Evolutionary conservation across 2,329 filamentous ascomycete genomes (phyloP).

Genomic region (Reticulascus tulasneorum): DNA sequence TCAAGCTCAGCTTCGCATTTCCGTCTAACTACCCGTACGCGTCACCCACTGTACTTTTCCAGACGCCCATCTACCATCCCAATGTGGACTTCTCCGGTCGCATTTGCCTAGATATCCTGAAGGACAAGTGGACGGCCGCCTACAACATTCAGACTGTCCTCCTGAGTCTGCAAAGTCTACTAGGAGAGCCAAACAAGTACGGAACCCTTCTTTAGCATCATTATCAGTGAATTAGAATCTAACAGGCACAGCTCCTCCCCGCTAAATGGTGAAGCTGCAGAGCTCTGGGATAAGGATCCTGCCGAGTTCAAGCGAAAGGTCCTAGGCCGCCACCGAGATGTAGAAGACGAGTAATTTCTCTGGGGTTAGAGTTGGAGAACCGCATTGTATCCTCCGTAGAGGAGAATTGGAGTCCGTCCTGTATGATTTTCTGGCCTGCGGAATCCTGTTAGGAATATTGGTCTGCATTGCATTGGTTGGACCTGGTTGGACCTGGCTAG

Average conservation of each 20-base stretch:
- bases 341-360: slow-evolving; percentile 55
- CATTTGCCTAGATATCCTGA: slow-evolving; percentile 96
- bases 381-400: slow-evolving; percentile 18
- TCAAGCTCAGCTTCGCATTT: slow-evolving; percentile 92
- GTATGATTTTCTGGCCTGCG: slow-evolving; percentile 19
- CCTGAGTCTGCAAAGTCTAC: slow-evolving; percentile 86
- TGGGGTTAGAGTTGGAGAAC: not conserved
- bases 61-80: slow-evolving; percentile 97
- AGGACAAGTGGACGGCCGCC: slow-evolving; percentile 98
- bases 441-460: slow-evolving; percentile 27
- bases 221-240: slow-evolving; percentile 9
- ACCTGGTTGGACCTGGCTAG: slow-evolving; percentile 6
- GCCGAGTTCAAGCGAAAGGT: slow-evolving; percentile 83
- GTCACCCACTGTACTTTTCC: slow-evolving; percentile 89
- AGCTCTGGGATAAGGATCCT: slow-evolving; percentile 88
- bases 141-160: slow-evolving; percentile 95
- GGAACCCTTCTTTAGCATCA: slow-evolving; percentile 26
- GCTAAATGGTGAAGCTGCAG: slow-evolving; percentile 91
- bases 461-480: slow-evolving; percentile 24
- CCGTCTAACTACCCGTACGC: slow-evolving; percentile 90
- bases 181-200: slow-evolving; percentile 98
- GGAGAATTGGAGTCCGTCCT: slow-evolving; percentile 40
- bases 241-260: slow-evolving; percentile 69
- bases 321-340: slow-evolving; percentile 56
- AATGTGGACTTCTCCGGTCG: slow-evolving; percentile 97